Evolutionary conservation across 306 rosid genomes (phyloP).

Genomic region (Castanopsis chinensis): DNA sequence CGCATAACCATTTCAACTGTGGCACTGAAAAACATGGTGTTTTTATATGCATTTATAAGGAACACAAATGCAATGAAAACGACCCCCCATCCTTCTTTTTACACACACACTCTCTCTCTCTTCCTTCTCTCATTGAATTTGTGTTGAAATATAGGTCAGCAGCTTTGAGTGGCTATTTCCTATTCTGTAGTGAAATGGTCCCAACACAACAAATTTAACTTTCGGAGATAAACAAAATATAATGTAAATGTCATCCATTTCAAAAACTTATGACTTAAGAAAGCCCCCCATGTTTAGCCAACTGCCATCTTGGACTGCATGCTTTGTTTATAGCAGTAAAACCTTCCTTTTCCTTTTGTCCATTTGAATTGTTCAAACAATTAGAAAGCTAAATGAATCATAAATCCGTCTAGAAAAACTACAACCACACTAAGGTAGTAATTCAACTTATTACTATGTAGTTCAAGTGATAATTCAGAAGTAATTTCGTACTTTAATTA

Average conservation of each 20-base stretch:
- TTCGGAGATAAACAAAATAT: slow-evolving; percentile 36
- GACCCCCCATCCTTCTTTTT: slow-evolving; percentile 51
- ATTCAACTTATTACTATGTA: too few species aligned
- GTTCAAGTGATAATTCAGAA: too few species aligned
- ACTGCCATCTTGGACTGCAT: slow-evolving; percentile 19
- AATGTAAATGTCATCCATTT: slow-evolving; percentile 21
- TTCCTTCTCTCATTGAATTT: slow-evolving; percentile 11
- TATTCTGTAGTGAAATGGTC: slow-evolving; percentile 27
- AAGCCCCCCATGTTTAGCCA: slow-evolving; percentile 18
- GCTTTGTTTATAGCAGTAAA: slow-evolving; percentile 22
- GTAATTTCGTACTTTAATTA: too few species aligned
- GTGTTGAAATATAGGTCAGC: neutral
- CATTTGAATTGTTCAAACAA: too few species aligned
- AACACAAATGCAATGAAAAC: slow-evolving; percentile 59
- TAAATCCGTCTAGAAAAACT: too few species aligned
- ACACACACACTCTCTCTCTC: slow-evolving; percentile 11
- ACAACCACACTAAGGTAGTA: too few species aligned
- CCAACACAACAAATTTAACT: slow-evolving; percentile 15
- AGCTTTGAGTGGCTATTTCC: neutral
- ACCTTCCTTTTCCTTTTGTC: neutral
- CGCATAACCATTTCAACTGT: slow-evolving; percentile 54
- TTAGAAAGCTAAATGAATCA: too few species aligned
- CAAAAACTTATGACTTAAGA: neutral
- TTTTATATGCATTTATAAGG: slow-evolving; percentile 40
- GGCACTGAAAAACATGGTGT: slow-evolving; percentile 97